These are phyloP conservation scores for Leucocoprinus sp. DNA, from an alignment of 768 basidiomycete genomes.

Conservation along the genomic window DNA sequence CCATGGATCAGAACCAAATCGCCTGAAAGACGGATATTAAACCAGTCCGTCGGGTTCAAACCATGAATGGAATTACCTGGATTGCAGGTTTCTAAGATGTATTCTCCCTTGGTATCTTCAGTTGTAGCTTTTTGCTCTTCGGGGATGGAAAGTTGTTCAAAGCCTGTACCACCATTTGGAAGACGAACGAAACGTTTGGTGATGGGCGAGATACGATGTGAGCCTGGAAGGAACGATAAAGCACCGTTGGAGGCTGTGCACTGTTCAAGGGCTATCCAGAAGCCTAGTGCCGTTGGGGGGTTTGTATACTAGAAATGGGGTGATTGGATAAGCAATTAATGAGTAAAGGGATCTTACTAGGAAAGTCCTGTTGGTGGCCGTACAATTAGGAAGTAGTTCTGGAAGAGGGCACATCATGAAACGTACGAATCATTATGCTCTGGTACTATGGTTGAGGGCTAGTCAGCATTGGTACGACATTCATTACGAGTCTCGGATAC, in stretches of 20 bases:
- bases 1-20: conserved; percentile 95
- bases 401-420: conserved; percentile 6
- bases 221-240: conserved; percentile 84
- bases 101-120: conserved; percentile 32
- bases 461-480: neutral
- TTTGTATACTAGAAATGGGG: conserved; percentile 65
- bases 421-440: conserved; percentile 92
- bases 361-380: conserved; percentile 46
- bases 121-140: conserved; percentile 25
- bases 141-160: conserved; percentile 50
- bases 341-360: conserved; percentile 36
- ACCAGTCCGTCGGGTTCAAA: too few relatives aligned
- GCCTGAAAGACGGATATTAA: conserved; percentile 33
- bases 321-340: conserved; percentile 3
- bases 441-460: conserved; percentile 45
- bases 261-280: conserved; percentile 92
- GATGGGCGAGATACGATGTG: conserved; percentile 68
- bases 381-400: neutral
- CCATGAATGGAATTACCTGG: too few relatives aligned
- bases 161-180: conserved; percentile 69
- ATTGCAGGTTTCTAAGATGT: conserved; percentile 61
- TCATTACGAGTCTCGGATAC: conserved; percentile 19
- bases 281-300: conserved; percentile 87
- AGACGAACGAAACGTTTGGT: conserved; percentile 82
- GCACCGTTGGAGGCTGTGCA: conserved; percentile 82